Base-by-base conservation (phyloP, 257 asterid genomes). In the Striga asiatica region DNA sequence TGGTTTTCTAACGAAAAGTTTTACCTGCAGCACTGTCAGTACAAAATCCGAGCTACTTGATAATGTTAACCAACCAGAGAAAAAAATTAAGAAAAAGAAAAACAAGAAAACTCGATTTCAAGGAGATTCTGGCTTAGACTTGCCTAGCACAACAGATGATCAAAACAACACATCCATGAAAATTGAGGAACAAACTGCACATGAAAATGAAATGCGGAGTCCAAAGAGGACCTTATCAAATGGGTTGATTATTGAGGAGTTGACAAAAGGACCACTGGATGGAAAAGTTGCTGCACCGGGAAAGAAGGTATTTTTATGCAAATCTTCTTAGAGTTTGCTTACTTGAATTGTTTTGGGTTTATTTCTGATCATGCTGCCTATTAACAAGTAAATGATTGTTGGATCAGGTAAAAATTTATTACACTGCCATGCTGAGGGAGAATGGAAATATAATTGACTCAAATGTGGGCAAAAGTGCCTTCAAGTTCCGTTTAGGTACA, bases 221-320 rank as follows among this genome's bases (percentile, higher is more conserved):
- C 55, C 51, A 31, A 69, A 43, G 64, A 76, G 68, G 73, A 81
- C 93, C 66, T 77, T 89, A 38, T 80, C 92, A 29, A 86, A 79
- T 66, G 98, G 98, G 16, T 66, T 86, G 78, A 61, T 70, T 35
- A 81, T 89, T 73, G 93, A 83, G 73, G 92, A 81, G 63, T 60
- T 89, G 32, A 72, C 86, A 56, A 65, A 28, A 56, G 91, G 98
- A 58, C 77, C 72, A 22, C 78, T 81, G 10, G 84, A 69, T 61
- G 95, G 95, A 64, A 89, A 86, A 76, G 66, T 76, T 59, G 98
- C 98, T 25, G 67, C 77, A 27, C 65, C 70, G 3, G 98, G 95
- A 25, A 83, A 69, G 71, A 89, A 74, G 95, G 98, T 82, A 39
- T 51, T 28, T 4, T 17, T 43, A 16, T 43, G 50, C 18, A 7